Evolutionary conservation across 192 early-diverging fungal genomes (phyloP), one percentile per base, ranked within the genome.

Genomic region (Geranomyces michiganensis): DNA sequence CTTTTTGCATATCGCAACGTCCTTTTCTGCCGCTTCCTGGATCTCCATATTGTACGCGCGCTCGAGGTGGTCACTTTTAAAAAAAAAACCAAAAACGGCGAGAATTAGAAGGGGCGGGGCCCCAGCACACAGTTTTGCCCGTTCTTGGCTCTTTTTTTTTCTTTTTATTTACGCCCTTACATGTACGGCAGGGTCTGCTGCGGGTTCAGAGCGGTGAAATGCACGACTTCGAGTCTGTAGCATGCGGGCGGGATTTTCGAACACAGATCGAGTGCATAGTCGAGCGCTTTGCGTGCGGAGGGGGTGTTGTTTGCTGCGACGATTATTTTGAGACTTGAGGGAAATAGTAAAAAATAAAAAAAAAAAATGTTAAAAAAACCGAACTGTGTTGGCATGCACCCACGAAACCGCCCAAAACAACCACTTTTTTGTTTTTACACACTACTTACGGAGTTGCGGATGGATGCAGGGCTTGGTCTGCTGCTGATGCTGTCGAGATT

Each of bases 21-120:
- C 76, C 51, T 45, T 56, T 43, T 72, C 59, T 4, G 70, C 63
- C 19, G n/a, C 56, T 21, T 44, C 33, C 29, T 72, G 70, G 29
- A 77, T 77, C 46, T 77, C 76, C 64, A 72, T 61, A 53, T 77
- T 77, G 65, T 72, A 77, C 22, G 76, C 70, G 22, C 60, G 65
- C 31, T 77, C 76, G 45, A 77, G 44, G 36, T 77, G 70, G 58
- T 77, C 76, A 24, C 75, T 76, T 33, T 7, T 32, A 36, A 14
- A 62, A 10, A 27, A 6, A 36, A 9, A 32, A 12, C 29, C 29
- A 13, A 45, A 19, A 36, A 64, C 14, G 36, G 29, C 3, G 43
- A n/a, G n/a, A n/a, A n/a, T n/a, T n/a, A n/a, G n/a, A n/a, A n/a
- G n/a, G n/a, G n/a, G n/a, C n/a, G n/a, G n/a, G n/a, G n/a, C n/a